Conservation (phyloP, 306 rosid species). For the Trifolium repens region DNA sequence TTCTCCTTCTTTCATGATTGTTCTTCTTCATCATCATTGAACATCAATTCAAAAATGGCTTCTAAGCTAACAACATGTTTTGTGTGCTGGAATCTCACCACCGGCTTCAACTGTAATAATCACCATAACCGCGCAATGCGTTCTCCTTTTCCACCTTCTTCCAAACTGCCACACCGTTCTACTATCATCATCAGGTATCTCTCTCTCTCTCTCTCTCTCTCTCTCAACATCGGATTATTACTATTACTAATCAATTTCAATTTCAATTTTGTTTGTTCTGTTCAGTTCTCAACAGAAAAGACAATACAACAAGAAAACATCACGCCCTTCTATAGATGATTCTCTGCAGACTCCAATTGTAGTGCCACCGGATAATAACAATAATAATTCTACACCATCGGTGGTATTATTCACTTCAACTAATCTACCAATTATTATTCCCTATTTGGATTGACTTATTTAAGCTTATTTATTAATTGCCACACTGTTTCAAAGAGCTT, state of each 20-base stretch:
- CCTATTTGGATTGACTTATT: not conserved
- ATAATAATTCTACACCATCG: slow-evolving; percentile 24
- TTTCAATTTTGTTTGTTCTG: not conserved
- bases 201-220: not conserved
- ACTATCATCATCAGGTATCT: slow-evolving; percentile 47
- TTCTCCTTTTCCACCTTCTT: slow-evolving; percentile 58
- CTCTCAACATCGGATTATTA: too few species aligned
- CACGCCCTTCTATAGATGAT: slow-evolving; percentile 51
- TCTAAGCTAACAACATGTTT: slow-evolving; percentile 15
- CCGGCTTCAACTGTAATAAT: slow-evolving; percentile 38
- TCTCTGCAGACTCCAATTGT: slow-evolving; percentile 40
- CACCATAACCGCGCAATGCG: slow-evolving; percentile 5
- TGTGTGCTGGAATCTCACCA: slow-evolving; percentile 26
- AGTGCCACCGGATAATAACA: slow-evolving; percentile 35
- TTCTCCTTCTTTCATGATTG: not conserved
- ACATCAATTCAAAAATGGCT: slow-evolving; percentile 18
- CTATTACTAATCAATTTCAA: too few species aligned
- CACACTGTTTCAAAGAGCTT: not conserved
- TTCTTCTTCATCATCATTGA: not conserved
- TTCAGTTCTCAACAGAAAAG: slow-evolving; percentile 68
- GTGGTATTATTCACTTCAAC: slow-evolving; percentile 50
- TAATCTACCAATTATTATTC: not conserved
- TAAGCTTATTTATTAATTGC: too few species aligned
- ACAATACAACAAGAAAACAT: slow-evolving; percentile 62
- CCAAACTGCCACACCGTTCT: slow-evolving; percentile 66